Conservation (phyloP, 1,284 basidiomycete species). For the Ganoderma resinaceum region DNA sequence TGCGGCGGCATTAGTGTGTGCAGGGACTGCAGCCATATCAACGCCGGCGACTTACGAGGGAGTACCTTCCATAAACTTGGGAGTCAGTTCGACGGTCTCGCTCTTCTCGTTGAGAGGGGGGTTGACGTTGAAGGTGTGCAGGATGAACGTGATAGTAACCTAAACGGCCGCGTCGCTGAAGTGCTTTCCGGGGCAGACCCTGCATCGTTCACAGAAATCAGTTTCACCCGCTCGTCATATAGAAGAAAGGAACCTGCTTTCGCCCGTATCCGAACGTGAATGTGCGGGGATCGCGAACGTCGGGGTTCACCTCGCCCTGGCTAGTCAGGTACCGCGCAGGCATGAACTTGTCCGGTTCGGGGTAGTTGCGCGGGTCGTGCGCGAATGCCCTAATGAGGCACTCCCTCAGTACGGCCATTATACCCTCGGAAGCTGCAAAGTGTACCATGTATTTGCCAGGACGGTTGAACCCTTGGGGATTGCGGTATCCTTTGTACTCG, state of each 20-base stretch:
- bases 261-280: constrained; percentile 34
- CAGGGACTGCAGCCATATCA: not conserved
- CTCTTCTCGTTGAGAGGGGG: constrained; percentile 12
- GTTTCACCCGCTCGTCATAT: not conserved
- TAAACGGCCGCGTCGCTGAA: constrained; percentile 18
- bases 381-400: constrained; percentile 17
- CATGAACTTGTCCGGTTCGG: constrained; percentile 25
- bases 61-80: not conserved
- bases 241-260: not conserved
- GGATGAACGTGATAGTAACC: constrained; percentile 7
- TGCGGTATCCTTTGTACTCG: constrained; percentile 28
- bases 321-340: constrained; percentile 29
- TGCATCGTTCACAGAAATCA: not conserved
- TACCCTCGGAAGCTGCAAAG: not conserved
- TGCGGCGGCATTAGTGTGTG: not conserved
- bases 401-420: not conserved
- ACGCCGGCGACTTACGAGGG: not conserved
- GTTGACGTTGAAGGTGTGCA: constrained; percentile 17
- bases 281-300: constrained; percentile 15
- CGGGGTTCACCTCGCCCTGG: constrained; percentile 18
- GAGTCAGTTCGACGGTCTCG: not conserved
- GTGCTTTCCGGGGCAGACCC: constrained; percentile 22
- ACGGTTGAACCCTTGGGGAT: constrained; percentile 33
- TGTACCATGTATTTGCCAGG: constrained; percentile 31
- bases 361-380: constrained; percentile 19